A percentile compares a stretch with the other conserved stretches of the same genome.
Conservation (phyloP, 441 rosid genomes). For the Bruguiera hainesii region DNA sequence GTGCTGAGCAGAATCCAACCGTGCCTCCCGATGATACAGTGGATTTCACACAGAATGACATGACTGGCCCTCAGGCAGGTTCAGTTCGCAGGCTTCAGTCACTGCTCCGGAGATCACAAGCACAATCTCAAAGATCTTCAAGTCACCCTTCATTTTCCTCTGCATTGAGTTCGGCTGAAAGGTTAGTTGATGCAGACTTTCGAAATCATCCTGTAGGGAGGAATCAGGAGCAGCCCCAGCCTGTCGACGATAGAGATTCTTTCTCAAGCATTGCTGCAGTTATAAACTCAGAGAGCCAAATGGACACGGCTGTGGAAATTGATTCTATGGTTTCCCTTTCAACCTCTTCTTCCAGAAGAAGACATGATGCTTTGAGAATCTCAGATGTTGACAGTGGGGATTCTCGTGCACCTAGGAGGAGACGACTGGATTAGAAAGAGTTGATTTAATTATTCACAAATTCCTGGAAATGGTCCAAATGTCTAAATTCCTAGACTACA, state of each 20-base stretch:
- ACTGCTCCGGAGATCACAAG: conserved; percentile 48
- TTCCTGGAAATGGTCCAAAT: conserved; percentile 17
- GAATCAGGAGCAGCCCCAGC: conserved; percentile 70
- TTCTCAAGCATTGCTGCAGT: conserved; percentile 84
- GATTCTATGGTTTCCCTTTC: conserved; percentile 82
- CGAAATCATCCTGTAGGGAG: conserved; percentile 49
- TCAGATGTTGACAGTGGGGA: conserved; percentile 81
- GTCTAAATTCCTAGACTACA: conserved; percentile 17
- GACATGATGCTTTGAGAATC: conserved; percentile 65
- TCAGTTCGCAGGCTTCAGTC: conserved; percentile 50
- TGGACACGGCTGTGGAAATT: conserved; percentile 81
- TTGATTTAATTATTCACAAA: conserved; percentile 19
- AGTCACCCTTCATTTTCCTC: conserved; percentile 38
- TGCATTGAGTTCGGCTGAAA: conserved; percentile 51
- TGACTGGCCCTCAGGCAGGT: conserved; percentile 45
- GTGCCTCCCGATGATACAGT: conserved; percentile 43
- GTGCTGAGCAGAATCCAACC: conserved; percentile 56
- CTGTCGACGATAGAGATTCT: conserved; percentile 87
- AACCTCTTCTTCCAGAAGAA: conserved; percentile 80
- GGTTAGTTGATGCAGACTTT: conserved; percentile 53
- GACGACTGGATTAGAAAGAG: conserved; percentile 51
- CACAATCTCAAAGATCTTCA: conserved; percentile 54
- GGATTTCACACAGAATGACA: conserved; percentile 47
- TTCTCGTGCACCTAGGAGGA: conserved; percentile 81
- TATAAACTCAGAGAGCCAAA: conserved; percentile 76